A percentile compares a stretch with the other conserved stretches of the same genome.
These are phyloP conservation scores for Albophoma yamanashiensis DNA, from an alignment of 2,329 filamentous ascomycete species.

Conservation along the genomic window DNA sequence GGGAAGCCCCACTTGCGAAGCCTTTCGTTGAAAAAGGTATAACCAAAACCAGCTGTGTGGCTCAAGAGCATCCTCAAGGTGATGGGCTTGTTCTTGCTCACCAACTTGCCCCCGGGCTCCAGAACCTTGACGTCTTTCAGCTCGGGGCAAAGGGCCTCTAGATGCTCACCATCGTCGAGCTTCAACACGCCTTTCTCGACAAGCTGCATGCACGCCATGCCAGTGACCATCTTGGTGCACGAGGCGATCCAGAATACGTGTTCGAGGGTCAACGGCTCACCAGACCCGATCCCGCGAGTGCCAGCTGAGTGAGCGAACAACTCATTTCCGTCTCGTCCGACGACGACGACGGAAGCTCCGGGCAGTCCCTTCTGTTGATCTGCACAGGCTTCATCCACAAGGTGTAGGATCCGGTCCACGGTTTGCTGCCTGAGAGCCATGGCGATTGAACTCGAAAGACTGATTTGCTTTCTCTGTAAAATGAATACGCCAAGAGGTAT, in stretches of 20 bases:
- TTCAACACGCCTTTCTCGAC: slow-evolving; percentile 38
- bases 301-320: slow-evolving; percentile 38
- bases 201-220: slow-evolving; percentile 44
- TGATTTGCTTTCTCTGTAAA: not conserved
- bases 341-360: slow-evolving; percentile 31
- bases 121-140: slow-evolving; percentile 36
- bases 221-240: slow-evolving; percentile 45
- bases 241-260: slow-evolving; percentile 50
- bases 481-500: not conserved
- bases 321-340: slow-evolving; percentile 35
- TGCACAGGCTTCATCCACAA: slow-evolving; percentile 26
- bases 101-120: slow-evolving; percentile 22
- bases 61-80: slow-evolving; percentile 47
- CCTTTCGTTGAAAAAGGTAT: slow-evolving; percentile 41
- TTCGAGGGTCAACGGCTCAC: slow-evolving; percentile 47
- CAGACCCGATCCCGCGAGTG: slow-evolving; percentile 27
- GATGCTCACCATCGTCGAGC: slow-evolving; percentile 35
- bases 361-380: slow-evolving; percentile 25
- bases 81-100: slow-evolving; percentile 35
- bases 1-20: slow-evolving; percentile 37
- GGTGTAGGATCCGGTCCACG: slow-evolving; percentile 1
- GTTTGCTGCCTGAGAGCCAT: not conserved
- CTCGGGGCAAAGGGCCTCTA: slow-evolving; percentile 38
- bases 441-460: not conserved
- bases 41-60: slow-evolving; percentile 47